Evolutionary conservation across 257 asterid genomes (phyloP).

Genomic region (Lithospermum erythrorhizon): DNA sequence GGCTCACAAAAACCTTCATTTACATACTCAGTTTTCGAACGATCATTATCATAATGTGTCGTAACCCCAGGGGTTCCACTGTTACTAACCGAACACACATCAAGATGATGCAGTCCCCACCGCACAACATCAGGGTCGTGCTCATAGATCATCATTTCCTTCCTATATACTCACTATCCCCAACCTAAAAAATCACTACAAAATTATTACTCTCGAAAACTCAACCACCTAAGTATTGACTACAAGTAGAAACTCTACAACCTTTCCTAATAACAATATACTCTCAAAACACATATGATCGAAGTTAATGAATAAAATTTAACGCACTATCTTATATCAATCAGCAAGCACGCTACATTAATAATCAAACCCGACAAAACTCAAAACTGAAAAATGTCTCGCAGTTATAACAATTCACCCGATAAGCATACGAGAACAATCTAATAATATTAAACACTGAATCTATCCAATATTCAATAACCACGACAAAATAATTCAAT

Average conservation of each 20-base stretch:
- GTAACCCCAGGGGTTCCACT: slow-evolving; percentile 45
- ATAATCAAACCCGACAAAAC: not conserved
- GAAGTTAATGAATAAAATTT: too few relatives aligned
- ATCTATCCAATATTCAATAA: too few relatives aligned
- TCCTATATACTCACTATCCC: slow-evolving; percentile 8
- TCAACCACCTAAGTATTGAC: not conserved
- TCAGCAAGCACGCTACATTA: not conserved
- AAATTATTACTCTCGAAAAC: not conserved
- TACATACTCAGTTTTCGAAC: slow-evolving; percentile 30
- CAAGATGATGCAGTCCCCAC: slow-evolving; percentile 84
- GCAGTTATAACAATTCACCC: not conserved
- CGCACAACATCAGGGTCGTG: slow-evolving; percentile 72
- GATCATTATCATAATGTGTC: slow-evolving; percentile 46
- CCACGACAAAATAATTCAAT: too few relatives aligned
- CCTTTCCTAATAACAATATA: not conserved
- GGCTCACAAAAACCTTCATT: slow-evolving; percentile 42
- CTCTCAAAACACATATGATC: not conserved
- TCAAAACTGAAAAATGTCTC: too few relatives aligned
- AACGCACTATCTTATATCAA: not conserved
- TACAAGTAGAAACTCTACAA: not conserved
- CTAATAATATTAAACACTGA: too few relatives aligned
- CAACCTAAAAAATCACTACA: slow-evolving; percentile 5
- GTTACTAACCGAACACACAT: slow-evolving; percentile 42
- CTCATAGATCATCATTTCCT: slow-evolving; percentile 37
- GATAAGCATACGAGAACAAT: not conserved